Percentiles rank a stretch among this genome's conserved stretches.
Evolutionary conservation across 2,329 filamentous ascomycete species (phyloP).

Genomic region (Talaromyces marneffei): DNA sequence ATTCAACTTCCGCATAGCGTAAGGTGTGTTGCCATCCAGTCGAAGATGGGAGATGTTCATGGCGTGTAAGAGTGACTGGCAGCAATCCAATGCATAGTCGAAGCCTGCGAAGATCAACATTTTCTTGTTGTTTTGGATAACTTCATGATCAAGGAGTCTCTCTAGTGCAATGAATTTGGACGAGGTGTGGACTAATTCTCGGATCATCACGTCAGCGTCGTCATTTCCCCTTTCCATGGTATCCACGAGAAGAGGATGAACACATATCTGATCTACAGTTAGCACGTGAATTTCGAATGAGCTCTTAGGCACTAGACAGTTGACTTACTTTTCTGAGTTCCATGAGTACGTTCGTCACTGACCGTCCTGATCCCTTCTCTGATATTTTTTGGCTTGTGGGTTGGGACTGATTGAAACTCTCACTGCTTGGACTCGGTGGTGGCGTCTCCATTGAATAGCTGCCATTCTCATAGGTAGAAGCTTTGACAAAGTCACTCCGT

Average conservation of each 20-base stretch:
- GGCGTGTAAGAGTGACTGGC: slow-evolving; percentile 46
- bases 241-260: slow-evolving; percentile 49
- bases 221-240: slow-evolving; percentile 36
- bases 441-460: not conserved
- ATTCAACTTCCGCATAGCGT: slow-evolving; percentile 47
- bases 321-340: slow-evolving; percentile 45
- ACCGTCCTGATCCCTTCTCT: slow-evolving; percentile 29
- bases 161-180: slow-evolving; percentile 54
- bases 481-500: not conserved
- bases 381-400: not conserved
- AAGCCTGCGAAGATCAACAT: slow-evolving; percentile 55
- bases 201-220: slow-evolving; percentile 38
- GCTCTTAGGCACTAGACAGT: not conserved
- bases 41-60: slow-evolving; percentile 39
- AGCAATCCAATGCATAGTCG: slow-evolving; percentile 46
- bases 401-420: not conserved
- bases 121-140: slow-evolving; percentile 32
- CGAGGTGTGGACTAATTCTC: slow-evolving; percentile 14
- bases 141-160: slow-evolving; percentile 33
- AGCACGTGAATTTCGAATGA: not conserved
- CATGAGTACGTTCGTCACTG: slow-evolving; percentile 48
- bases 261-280: slow-evolving; percentile 37
- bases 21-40: slow-evolving; percentile 46
- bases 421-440: not conserved
- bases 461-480: not conserved